A percentile compares a stretch with the other conserved stretches of the same genome.
These are phyloP conservation scores for Effrenium voratum DNA, from an alignment of 73 alveolate species.

Conservation along the genomic window DNA sequence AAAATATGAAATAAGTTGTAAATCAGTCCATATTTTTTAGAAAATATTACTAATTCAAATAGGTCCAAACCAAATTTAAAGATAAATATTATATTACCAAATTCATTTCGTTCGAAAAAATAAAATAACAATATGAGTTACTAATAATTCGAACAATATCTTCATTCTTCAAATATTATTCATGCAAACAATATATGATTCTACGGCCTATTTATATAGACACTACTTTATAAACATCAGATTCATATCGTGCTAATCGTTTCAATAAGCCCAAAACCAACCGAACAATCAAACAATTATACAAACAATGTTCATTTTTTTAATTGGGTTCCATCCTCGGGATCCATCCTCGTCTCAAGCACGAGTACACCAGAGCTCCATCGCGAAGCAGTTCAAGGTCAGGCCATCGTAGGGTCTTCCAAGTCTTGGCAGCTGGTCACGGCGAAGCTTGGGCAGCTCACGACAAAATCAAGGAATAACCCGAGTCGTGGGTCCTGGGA, in stretches of 20 bases:
- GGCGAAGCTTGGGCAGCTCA: not conserved
- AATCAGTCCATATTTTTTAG: not conserved
- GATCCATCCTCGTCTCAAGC: not conserved
- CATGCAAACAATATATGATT: not conserved
- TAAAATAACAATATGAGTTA: not conserved
- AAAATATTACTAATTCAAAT: not conserved
- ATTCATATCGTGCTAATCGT: not conserved
- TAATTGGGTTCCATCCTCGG: not conserved
- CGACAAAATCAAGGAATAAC: slow-evolving; percentile 1
- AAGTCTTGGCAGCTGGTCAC: not conserved
- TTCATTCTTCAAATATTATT: not conserved
- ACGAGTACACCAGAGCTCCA: too few relatives aligned
- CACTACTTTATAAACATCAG: not conserved
- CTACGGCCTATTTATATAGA: not conserved
- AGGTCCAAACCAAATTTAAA: not conserved
- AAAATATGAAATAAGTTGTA: not conserved
- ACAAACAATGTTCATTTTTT: not conserved
- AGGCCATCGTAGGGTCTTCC: not conserved
- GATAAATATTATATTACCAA: not conserved
- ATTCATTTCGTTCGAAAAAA: not conserved
- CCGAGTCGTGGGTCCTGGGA: slow-evolving; percentile 36
- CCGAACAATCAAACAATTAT: not conserved
- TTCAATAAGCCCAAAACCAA: not conserved
- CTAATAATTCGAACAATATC: not conserved
- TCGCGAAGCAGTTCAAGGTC: too few relatives aligned